phyloP scores from a whole-genome alignment of 2,329 filamentous ascomycete genomes.

The Venturia pyrina region DNA sequence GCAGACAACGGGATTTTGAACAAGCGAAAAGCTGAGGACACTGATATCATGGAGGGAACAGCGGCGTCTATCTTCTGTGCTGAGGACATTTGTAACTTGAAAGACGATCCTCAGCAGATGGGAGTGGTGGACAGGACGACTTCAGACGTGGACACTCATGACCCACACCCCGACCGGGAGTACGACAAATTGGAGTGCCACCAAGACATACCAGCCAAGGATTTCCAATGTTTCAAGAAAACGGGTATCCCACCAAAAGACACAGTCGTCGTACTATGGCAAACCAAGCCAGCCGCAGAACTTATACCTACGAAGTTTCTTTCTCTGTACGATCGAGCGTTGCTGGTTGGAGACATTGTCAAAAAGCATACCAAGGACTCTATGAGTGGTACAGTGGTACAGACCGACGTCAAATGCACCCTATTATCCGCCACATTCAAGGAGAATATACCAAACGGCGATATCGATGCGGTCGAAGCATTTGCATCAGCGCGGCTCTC shows the following conservation, averaged over 20 bases:
- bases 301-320: slow-evolving; percentile 11
- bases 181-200: slow-evolving; percentile 10
- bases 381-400: slow-evolving; percentile 11
- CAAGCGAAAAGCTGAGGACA: background rate
- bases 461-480: background rate
- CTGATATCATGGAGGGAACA: background rate
- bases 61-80: slow-evolving; percentile 5
- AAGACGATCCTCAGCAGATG: slow-evolving; percentile 10
- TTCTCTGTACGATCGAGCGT: slow-evolving; percentile 9
- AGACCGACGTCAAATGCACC: background rate
- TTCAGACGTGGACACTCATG: slow-evolving; percentile 12
- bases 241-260: slow-evolving; percentile 12
- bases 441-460: background rate
- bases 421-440: slow-evolving; percentile 1
- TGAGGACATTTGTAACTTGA: slow-evolving; percentile 11
- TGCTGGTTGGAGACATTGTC: slow-evolving; percentile 13
- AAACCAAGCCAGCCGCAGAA: slow-evolving; percentile 3
- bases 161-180: slow-evolving; percentile 9
- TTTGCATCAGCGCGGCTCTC: background rate
- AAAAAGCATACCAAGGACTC: slow-evolving; percentile 7
- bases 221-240: slow-evolving; percentile 11
- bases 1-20: background rate
- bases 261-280: slow-evolving; percentile 13
- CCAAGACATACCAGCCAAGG: background rate
- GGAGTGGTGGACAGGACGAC: slow-evolving; percentile 11